A percentile compares a stretch with the other conserved stretches of the same genome.
phyloP scores from a whole-genome alignment of 257 asterid species.

The Fraxinus anomala region DNA sequence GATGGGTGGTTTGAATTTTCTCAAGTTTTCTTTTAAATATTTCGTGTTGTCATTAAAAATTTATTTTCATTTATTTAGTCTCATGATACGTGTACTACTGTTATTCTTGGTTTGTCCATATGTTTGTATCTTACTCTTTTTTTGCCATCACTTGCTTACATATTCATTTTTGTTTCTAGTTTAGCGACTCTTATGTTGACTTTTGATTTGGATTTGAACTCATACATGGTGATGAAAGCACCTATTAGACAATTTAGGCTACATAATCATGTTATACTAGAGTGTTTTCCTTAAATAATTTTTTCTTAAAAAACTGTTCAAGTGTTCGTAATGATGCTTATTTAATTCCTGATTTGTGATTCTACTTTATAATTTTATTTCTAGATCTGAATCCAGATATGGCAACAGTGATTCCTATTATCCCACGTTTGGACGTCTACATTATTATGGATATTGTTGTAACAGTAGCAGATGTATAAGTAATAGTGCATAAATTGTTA shows the following conservation, averaged over 20 bases:
- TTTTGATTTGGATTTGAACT: background rate
- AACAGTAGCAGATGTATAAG: background rate
- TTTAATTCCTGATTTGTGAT: background rate
- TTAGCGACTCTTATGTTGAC: background rate
- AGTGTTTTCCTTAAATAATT: background rate
- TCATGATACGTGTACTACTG: background rate
- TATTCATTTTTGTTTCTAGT: background rate
- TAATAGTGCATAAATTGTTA: background rate
- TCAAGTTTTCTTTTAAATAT: background rate
- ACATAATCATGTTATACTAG: background rate
- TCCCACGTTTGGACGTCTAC: background rate
- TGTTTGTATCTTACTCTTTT: background rate
- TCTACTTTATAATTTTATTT: background rate
- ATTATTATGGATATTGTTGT: background rate
- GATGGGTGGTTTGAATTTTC: background rate
- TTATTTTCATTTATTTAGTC: background rate
- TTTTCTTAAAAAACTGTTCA: background rate
- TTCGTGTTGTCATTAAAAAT: background rate
- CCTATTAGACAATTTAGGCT: background rate
- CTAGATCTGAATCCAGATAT: background rate
- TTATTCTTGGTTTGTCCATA: background rate
- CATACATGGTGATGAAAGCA: background rate
- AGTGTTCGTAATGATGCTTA: background rate
- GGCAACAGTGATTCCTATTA: background rate
- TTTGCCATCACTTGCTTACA: background rate